phyloP scores from a whole-genome alignment of 2,329 filamentous ascomycete species.

The Epichloe gansuensis region DNA sequence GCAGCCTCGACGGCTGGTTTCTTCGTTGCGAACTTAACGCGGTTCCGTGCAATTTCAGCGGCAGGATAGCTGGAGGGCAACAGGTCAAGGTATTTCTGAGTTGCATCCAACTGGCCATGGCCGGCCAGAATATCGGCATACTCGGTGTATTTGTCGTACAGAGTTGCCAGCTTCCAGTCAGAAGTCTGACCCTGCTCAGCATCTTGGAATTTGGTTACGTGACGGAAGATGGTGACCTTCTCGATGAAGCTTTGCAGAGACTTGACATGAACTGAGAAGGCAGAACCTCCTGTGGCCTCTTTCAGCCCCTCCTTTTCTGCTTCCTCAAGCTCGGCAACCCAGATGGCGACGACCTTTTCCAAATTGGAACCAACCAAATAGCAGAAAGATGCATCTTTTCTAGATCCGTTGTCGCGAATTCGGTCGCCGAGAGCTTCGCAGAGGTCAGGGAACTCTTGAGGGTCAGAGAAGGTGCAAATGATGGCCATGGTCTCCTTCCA shows the following conservation, averaged over 20 bases:
- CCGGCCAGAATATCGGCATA: conserved; percentile 91
- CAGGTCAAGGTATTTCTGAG: conserved; percentile 83
- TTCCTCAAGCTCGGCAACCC: conserved; percentile 82
- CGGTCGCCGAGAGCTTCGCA: conserved; percentile 92
- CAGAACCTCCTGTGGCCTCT: conserved; percentile 58
- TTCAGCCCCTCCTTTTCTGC: conserved; percentile 64
- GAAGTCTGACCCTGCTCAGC: conserved; percentile 55
- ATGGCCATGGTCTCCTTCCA: conserved; percentile 98
- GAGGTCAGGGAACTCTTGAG: conserved; percentile 82
- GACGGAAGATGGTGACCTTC: conserved; percentile 93
- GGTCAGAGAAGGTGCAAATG: conserved; percentile 87
- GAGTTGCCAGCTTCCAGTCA: conserved; percentile 76
- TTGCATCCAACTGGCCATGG: conserved; percentile 74
- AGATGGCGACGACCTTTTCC: conserved; percentile 92
- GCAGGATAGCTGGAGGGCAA: conserved; percentile 73
- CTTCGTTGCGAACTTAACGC: conserved; percentile 73
- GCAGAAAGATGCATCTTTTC: conserved; percentile 92
- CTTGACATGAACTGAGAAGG: conserved; percentile 83
- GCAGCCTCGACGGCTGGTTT: conserved; percentile 20
- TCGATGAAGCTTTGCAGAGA: conserved; percentile 90
- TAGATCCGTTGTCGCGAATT: conserved; percentile 61
- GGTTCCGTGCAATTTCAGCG: conserved; percentile 74
- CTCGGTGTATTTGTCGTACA: conserved; percentile 94
- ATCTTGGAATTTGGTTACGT: conserved; percentile 86
- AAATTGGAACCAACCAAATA: conserved; percentile 92